A percentile compares a stretch with the other conserved stretches of the same genome.
phyloP scores from a whole-genome alignment of 2,329 filamentous ascomycete genomes.

The Epichloe hybrida region DNA sequence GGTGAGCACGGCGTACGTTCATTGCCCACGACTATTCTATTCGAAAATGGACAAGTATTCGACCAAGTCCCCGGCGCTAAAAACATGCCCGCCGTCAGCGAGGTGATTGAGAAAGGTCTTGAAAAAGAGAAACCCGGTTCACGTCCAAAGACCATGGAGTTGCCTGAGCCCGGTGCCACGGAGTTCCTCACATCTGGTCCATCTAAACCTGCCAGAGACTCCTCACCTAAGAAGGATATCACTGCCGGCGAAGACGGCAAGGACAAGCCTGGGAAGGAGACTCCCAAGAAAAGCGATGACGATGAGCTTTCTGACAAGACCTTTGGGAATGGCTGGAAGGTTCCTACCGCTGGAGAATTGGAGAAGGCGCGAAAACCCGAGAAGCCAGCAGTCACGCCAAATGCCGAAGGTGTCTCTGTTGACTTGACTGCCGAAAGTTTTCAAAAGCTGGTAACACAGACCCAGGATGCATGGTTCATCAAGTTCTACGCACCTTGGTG shows the following conservation, averaged over 20 bases:
- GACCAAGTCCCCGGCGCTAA: constrained; percentile 54
- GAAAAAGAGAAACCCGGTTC: constrained; percentile 72
- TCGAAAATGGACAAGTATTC: constrained; percentile 59
- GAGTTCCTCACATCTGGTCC: constrained; percentile 21
- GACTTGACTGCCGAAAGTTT: constrained; percentile 74
- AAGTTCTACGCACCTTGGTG: constrained; percentile 99
- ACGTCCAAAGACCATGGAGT: constrained; percentile 50
- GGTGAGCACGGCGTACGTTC: constrained; percentile 48
- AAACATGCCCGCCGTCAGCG: constrained; percentile 50
- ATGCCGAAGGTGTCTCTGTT: constrained; percentile 62
- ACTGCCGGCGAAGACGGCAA: constrained; percentile 8
- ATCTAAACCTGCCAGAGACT: constrained; percentile 18
- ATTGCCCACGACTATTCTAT: constrained; percentile 69
- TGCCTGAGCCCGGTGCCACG: constrained; percentile 59
- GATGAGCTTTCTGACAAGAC: constrained; percentile 11
- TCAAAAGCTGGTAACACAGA: constrained; percentile 70
- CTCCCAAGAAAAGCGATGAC: constrained; percentile 12
- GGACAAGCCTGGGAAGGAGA: constrained; percentile 16
- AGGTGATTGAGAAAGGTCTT: constrained; percentile 61
- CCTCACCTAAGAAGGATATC: constrained; percentile 13
- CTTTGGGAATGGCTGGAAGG: constrained; percentile 17
- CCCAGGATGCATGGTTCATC: constrained; percentile 90
- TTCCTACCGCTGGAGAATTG: constrained; percentile 17
- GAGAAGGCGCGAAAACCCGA: constrained; percentile 28
- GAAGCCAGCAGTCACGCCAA: constrained; percentile 43